Evolutionary conservation across 371 early-diverging fungal genomes (phyloP).

Genomic region (Quaeritorhiza haematococci): DNA sequence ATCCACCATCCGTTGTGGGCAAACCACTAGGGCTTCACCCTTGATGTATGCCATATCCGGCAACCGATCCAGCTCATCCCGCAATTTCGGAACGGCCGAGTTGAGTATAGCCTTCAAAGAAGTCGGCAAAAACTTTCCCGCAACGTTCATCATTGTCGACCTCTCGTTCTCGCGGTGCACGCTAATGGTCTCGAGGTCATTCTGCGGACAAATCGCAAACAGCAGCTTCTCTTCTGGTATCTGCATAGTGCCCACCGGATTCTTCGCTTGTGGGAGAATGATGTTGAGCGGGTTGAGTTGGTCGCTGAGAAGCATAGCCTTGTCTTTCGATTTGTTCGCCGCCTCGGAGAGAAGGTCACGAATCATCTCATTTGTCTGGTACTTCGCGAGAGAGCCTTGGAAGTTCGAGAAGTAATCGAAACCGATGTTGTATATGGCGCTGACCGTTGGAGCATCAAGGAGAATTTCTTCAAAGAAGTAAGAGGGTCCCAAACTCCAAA

Average conservation of each 20-base stretch:
- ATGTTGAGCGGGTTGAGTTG: neutral
- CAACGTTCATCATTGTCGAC: neutral
- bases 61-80: slow-evolving; percentile 43
- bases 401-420: slow-evolving; percentile 61
- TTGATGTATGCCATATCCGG: slow-evolving; percentile 34
- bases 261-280: neutral
- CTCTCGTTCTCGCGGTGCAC: neutral
- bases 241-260: slow-evolving; percentile 6
- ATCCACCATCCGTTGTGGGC: slow-evolving; percentile 41
- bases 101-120: slow-evolving; percentile 42
- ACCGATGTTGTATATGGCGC: slow-evolving; percentile 58
- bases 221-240: slow-evolving; percentile 58
- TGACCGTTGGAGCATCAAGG: slow-evolving; percentile 57
- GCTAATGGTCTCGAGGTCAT: slow-evolving; percentile 33
- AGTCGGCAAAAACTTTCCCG: slow-evolving; percentile 31
- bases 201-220: slow-evolving; percentile 61
- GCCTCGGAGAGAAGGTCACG: too few relatives aligned
- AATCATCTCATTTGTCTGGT: slow-evolving; percentile 60
- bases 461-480: slow-evolving; percentile 49
- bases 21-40: slow-evolving; percentile 54
- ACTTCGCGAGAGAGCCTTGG: slow-evolving; percentile 62
- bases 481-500: slow-evolving; percentile 66
- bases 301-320: neutral
- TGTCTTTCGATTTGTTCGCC: too few relatives aligned
- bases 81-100: slow-evolving; percentile 56